Evolutionary conservation across 2,329 filamentous ascomycete species (phyloP).

Genomic region (Colletotrichum tropicicola): DNA sequence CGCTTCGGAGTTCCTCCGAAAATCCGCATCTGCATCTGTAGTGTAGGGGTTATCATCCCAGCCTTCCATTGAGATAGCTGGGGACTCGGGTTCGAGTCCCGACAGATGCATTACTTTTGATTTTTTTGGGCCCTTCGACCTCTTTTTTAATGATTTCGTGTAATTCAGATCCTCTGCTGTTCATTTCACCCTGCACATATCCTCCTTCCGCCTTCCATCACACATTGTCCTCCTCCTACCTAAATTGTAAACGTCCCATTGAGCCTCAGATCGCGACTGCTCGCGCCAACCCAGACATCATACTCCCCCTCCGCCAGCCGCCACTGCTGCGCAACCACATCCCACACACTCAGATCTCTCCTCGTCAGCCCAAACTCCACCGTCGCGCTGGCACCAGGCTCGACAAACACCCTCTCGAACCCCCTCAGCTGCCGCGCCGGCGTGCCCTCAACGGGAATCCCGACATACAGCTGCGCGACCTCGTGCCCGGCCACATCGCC

Average conservation of each 20-base stretch:
- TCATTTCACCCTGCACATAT: constrained; percentile 10
- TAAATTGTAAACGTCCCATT: constrained; percentile 41
- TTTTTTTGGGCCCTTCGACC: background rate
- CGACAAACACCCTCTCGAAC: constrained; percentile 49
- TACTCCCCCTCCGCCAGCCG: constrained; percentile 54
- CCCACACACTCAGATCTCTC: constrained; percentile 74
- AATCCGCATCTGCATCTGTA: constrained; percentile 2
- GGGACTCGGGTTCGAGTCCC: constrained; percentile 26
- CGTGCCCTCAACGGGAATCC: constrained; percentile 46
- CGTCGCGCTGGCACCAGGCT: constrained; percentile 36
- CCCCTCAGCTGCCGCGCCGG: constrained; percentile 71
- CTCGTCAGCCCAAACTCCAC: constrained; percentile 65
- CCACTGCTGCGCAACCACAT: constrained; percentile 70
- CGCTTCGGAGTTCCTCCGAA: background rate
- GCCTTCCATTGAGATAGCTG: constrained; percentile 21
- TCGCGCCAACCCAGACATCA: constrained; percentile 7
- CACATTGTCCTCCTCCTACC: background rate
- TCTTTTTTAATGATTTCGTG: background rate
- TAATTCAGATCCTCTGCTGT: background rate
- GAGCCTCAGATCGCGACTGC: constrained; percentile 39
- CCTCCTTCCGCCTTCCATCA: constrained; percentile 47
- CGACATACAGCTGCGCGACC: constrained; percentile 58
- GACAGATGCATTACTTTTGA: constrained; percentile 12
- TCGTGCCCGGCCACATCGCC: constrained; percentile 54
- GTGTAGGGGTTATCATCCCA: constrained; percentile 30